Percentiles rank a stretch among this genome's conserved stretches.
Evolutionary conservation across 371 early-diverging fungal genomes (phyloP).

Genomic region (Synchytrium microbalum): DNA sequence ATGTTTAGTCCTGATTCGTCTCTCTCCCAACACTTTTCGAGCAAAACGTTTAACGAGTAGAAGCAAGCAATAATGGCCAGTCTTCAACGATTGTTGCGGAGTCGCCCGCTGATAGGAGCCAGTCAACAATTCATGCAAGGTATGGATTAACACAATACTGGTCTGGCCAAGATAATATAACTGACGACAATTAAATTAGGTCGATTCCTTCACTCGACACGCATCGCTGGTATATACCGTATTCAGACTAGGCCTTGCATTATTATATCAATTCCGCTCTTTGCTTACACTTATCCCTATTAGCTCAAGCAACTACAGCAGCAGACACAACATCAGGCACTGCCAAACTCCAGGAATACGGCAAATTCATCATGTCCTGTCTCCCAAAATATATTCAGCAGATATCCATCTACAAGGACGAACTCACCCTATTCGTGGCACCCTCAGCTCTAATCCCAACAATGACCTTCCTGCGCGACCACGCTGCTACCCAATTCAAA

Average conservation of each 20-base stretch:
- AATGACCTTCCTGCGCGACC: constrained; percentile 85
- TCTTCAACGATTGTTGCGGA: too few relatives aligned
- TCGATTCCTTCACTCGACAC: background rate
- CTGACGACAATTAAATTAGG: too few relatives aligned
- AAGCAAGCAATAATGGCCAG: too few relatives aligned
- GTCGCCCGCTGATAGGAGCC: too few relatives aligned
- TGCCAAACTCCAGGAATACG: constrained; percentile 60
- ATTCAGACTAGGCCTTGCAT: too few relatives aligned
- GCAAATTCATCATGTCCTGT: constrained; percentile 75
- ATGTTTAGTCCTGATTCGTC: too few relatives aligned
- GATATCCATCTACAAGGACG: constrained; percentile 95
- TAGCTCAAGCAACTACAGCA: constrained; percentile 4
- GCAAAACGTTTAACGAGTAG: too few relatives aligned
- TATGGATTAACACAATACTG: too few relatives aligned
- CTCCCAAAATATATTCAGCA: constrained; percentile 96
- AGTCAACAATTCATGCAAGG: too few relatives aligned
- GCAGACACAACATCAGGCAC: constrained; percentile 7
- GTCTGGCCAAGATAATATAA: too few relatives aligned
- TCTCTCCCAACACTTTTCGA: too few relatives aligned
- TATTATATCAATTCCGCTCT: too few relatives aligned
- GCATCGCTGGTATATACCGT: background rate
- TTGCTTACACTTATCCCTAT: constrained; percentile 10
- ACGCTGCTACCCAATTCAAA: constrained; percentile 87
- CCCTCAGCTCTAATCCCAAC: constrained; percentile 73
- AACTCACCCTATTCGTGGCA: constrained; percentile 85